Conservation (phyloP, 73 alveolate genomes). For the Paraurostyla sp. region DNA sequence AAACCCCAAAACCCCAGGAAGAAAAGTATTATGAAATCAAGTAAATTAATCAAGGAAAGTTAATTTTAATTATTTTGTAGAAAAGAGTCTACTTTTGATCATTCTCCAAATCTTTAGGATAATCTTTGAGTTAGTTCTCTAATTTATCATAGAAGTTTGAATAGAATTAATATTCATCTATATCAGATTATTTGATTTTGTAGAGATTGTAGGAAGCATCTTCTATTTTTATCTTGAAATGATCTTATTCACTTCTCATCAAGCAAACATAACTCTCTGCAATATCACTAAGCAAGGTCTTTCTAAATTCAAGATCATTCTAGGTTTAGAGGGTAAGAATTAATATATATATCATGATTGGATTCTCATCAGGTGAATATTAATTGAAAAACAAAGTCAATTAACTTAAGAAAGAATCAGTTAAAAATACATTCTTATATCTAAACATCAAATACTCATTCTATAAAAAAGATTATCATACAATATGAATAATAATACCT, state of each 20-base stretch:
- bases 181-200: background rate
- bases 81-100: background rate
- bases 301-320: slow-evolving; percentile 5
- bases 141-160: background rate
- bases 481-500: background rate
- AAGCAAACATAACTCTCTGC: background rate
- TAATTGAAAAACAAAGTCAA: background rate
- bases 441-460: background rate
- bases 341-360: slow-evolving; percentile 10
- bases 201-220: background rate
- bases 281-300: slow-evolving; percentile 1
- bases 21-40: background rate
- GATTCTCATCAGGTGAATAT: slow-evolving; percentile 22
- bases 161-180: background rate
- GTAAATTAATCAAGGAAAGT: background rate
- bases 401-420: slow-evolving; percentile 6
- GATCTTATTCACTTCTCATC: slow-evolving; percentile 36
- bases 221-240: slow-evolving; percentile 10
- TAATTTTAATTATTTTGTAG: background rate
- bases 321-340: slow-evolving; percentile 6
- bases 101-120: background rate
- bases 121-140: background rate
- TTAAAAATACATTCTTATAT: background rate
- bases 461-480: background rate
- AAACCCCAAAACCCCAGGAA: slow-evolving; percentile 24